Evolutionary conservation across 306 rosid species (phyloP).

Genomic region (Lotus japonicus): DNA sequence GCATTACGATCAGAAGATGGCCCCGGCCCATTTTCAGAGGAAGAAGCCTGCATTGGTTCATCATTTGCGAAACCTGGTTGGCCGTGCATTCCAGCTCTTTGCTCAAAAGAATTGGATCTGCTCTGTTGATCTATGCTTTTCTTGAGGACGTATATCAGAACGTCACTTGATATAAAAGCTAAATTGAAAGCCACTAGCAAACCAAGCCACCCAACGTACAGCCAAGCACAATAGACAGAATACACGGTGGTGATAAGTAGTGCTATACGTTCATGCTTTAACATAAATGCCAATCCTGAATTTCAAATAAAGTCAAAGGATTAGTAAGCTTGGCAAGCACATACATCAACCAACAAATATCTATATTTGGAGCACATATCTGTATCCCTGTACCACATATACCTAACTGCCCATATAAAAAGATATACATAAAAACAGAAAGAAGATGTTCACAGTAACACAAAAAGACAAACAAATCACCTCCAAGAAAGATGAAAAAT

Average conservation of each 20-base stretch:
- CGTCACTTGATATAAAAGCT: slow-evolving; percentile 84
- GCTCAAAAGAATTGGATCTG: slow-evolving; percentile 55
- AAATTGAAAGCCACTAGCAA: slow-evolving; percentile 70
- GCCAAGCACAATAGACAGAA: slow-evolving; percentile 84
- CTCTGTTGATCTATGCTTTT: slow-evolving; percentile 59
- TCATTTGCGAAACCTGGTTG: slow-evolving; percentile 59
- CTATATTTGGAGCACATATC: not conserved
- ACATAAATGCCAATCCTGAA: slow-evolving; percentile 79
- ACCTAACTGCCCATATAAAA: not conserved
- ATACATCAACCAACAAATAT: not conserved
- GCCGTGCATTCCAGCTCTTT: slow-evolving; percentile 68
- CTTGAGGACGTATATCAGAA: slow-evolving; percentile 77
- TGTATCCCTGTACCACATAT: not conserved
- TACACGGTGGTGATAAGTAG: slow-evolving; percentile 62
- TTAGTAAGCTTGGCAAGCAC: slow-evolving; percentile 29
- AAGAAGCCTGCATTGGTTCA: slow-evolving; percentile 51
- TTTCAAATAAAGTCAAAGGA: slow-evolving; percentile 20
- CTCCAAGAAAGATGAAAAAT: slow-evolving; percentile 74
- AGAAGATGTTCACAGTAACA: slow-evolving; percentile 16
- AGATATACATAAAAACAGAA: not conserved
- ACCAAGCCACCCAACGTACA: slow-evolving; percentile 87
- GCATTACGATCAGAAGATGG: slow-evolving; percentile 57
- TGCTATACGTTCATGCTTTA: slow-evolving; percentile 69
- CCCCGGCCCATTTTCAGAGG: slow-evolving; percentile 64
- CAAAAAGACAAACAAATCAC: slow-evolving; percentile 40